Percentiles rank a stretch among this genome's conserved stretches.
Evolutionary conservation across 2,329 filamentous ascomycete genomes (phyloP).

Genomic region (Fusarium anthophilum): DNA sequence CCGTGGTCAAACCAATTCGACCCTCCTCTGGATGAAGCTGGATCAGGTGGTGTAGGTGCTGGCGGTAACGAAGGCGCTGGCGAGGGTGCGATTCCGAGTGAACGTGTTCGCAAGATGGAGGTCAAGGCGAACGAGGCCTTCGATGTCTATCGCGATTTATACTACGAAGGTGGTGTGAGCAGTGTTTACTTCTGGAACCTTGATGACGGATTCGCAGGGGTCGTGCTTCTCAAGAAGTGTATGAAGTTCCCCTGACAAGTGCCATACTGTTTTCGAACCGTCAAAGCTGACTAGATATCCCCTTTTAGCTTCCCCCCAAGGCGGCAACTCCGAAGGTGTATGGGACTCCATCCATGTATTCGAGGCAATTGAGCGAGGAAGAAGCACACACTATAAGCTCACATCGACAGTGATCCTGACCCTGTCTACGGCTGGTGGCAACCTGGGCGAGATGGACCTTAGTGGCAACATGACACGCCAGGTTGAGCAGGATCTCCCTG

Average conservation of each 20-base stretch:
- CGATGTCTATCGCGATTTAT: slow-evolving; percentile 95
- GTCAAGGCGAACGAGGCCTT: slow-evolving; percentile 94
- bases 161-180: slow-evolving; percentile 95
- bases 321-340: slow-evolving; percentile 75
- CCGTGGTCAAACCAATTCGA: slow-evolving; percentile 99
- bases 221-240: slow-evolving; percentile 96
- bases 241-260: slow-evolving; percentile 40
- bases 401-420: slow-evolving; percentile 96
- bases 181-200: slow-evolving; percentile 99
- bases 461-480: slow-evolving; percentile 98
- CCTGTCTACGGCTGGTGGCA: slow-evolving; percentile 68
- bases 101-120: slow-evolving; percentile 93
- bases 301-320: slow-evolving; percentile 69
- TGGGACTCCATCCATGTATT: slow-evolving; percentile 99
- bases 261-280: background rate
- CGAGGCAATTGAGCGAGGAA: slow-evolving; percentile 91
- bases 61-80: slow-evolving; percentile 68
- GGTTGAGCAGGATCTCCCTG: slow-evolving; percentile 88
- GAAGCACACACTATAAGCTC: slow-evolving; percentile 95
- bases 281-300: slow-evolving; percentile 16
- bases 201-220: slow-evolving; percentile 96
- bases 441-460: slow-evolving; percentile 87
- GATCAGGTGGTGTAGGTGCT: slow-evolving; percentile 61
- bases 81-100: slow-evolving; percentile 88
- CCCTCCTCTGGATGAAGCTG: slow-evolving; percentile 78